Conservation (phyloP, 495 filamentous ascomycete species). For the Penicillium dipodomyicola region DNA sequence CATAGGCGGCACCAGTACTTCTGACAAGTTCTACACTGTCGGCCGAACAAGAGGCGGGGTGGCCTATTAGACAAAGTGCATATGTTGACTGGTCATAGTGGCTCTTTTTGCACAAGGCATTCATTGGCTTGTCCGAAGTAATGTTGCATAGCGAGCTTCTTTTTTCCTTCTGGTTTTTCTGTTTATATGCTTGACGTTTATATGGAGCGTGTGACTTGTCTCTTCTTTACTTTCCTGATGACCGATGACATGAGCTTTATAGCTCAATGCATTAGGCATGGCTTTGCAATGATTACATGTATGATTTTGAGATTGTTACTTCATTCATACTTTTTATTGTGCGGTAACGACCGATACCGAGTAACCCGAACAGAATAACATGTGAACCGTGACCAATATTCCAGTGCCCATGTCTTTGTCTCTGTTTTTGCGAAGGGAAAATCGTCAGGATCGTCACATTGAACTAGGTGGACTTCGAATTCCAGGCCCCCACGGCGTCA, state of each 20-base stretch:
- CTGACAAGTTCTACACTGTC: conserved; percentile 43
- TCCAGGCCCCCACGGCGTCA: conserved; percentile 50
- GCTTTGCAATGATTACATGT: neutral
- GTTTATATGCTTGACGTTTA: conserved; percentile 3
- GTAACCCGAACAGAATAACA: neutral
- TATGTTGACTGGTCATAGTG: neutral
- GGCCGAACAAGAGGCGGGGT: conserved; percentile 33
- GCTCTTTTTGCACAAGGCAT: neutral
- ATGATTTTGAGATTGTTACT: neutral
- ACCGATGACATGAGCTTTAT: neutral
- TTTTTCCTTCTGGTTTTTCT: neutral
- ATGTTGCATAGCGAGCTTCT: conserved; percentile 16
- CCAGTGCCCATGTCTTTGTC: neutral
- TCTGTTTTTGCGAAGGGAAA: neutral
- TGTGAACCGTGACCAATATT: neutral
- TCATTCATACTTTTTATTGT: neutral
- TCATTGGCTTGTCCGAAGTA: neutral
- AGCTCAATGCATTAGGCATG: conserved; percentile 5
- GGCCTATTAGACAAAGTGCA: conserved; percentile 27
- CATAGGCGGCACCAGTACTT: conserved; percentile 33
- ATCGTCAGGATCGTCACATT: neutral
- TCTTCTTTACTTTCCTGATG: neutral
- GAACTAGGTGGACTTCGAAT: conserved; percentile 12
- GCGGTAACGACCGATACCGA: conserved; percentile 12
- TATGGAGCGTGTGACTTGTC: neutral